A percentile compares a stretch with the other conserved stretches of the same genome.
These are phyloP conservation scores for Aspergillus fumigatus DNA, from an alignment of 2,329 filamentous ascomycete genomes.

Conservation along the genomic window DNA sequence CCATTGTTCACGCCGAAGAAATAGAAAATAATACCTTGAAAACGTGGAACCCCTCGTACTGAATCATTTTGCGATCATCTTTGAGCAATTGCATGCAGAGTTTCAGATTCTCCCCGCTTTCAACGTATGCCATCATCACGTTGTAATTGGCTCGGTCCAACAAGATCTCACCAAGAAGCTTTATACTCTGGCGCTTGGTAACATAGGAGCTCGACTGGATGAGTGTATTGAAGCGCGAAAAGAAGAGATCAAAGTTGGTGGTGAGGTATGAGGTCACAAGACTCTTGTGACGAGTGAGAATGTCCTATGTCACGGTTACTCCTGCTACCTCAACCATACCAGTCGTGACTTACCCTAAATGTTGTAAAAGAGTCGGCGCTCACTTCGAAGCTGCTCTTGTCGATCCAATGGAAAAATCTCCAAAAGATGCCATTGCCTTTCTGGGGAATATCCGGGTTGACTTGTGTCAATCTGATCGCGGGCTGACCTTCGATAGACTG, in stretches of 20 bases:
- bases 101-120: conserved; percentile 91
- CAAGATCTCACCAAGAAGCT: conserved; percentile 89
- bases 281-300: conserved; percentile 89
- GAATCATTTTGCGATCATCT: conserved; percentile 97
- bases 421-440: conserved; percentile 86
- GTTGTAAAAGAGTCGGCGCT: conserved; percentile 97
- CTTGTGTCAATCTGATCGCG: conserved; percentile 69
- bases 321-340: background rate
- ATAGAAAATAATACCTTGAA: conserved; percentile 64
- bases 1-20: background rate
- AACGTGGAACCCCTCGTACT: conserved; percentile 98
- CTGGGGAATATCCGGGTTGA: conserved; percentile 71
- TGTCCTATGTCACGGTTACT: conserved; percentile 57
- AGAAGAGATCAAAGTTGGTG: conserved; percentile 91
- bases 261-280: conserved; percentile 83
- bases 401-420: conserved; percentile 96
- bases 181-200: conserved; percentile 96
- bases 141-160: conserved; percentile 94
- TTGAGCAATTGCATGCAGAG: conserved; percentile 96
- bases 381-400: conserved; percentile 93
- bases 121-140: conserved; percentile 97
- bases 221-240: conserved; percentile 78
- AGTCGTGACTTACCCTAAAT: conserved; percentile 64
- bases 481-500: conserved; percentile 71
- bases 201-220: conserved; percentile 94